These are phyloP conservation scores for Penicillium capsulatum DNA, from an alignment of 2,329 filamentous ascomycete genomes.

Conservation along the genomic window DNA sequence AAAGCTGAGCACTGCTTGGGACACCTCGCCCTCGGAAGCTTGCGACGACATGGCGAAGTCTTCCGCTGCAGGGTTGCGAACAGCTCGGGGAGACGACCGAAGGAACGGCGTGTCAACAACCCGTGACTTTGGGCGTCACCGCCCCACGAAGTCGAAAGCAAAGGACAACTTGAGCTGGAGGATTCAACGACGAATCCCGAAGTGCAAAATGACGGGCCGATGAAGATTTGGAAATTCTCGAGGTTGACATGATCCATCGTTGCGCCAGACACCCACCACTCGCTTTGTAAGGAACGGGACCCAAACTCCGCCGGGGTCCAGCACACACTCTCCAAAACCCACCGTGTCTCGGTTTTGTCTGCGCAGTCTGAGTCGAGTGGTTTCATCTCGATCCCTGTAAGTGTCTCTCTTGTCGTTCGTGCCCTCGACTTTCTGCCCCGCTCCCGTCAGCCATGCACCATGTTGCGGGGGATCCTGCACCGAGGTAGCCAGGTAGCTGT, in stretches of 20 bases:
- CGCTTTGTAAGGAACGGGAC: slow-evolving; percentile 27
- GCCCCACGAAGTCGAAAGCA: slow-evolving; percentile 11
- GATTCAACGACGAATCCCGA: no score
- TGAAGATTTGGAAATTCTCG: neutral
- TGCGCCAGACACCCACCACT: slow-evolving; percentile 1
- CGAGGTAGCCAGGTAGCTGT: no score
- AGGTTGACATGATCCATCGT: neutral
- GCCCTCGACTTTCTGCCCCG: slow-evolving; percentile 17
- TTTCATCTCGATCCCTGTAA: slow-evolving; percentile 28
- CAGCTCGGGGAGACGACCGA: neutral
- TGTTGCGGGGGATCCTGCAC: neutral
- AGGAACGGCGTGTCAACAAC: slow-evolving; percentile 21
- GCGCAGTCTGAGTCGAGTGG: slow-evolving; percentile 28
- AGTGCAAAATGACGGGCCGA: neutral
- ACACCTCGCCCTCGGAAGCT: slow-evolving; percentile 43
- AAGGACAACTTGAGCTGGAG: no score
- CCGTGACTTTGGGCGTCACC: slow-evolving; percentile 34
- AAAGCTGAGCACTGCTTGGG: slow-evolving; percentile 62
- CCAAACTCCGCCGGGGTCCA: slow-evolving; percentile 25
- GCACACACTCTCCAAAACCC: slow-evolving; percentile 18
- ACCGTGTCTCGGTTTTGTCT: slow-evolving; percentile 29
- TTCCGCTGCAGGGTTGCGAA: neutral
- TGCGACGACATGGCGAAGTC: slow-evolving; percentile 26
- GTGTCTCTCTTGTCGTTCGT: slow-evolving; percentile 13
- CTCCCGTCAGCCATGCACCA: slow-evolving; percentile 12